These are phyloP conservation scores for Colletotrichum sp. DNA, from an alignment of 2,329 filamentous ascomycete genomes.

Conservation along the genomic window DNA sequence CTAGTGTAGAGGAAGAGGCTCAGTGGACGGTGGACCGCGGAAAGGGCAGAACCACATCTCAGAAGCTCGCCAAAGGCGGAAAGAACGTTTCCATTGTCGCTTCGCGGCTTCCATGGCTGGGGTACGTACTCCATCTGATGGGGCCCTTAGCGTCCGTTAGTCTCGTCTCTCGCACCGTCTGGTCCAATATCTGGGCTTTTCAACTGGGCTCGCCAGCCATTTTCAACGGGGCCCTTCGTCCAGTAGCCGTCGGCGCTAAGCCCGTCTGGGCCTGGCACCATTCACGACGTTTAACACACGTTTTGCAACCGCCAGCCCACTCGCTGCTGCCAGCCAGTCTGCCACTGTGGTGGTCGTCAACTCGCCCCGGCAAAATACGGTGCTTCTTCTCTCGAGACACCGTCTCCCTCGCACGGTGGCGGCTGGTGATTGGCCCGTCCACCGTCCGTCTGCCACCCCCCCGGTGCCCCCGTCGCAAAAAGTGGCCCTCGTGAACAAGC, in stretches of 20 bases:
- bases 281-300: not conserved
- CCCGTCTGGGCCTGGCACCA: not conserved
- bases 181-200: not conserved
- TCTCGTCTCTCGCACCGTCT: not conserved
- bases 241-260: not conserved
- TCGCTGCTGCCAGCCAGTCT: no score
- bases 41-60: not conserved
- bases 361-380: conserved; percentile 20
- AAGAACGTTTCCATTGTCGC: conserved; percentile 22
- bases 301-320: conserved; percentile 3
- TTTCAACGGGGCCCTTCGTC: not conserved
- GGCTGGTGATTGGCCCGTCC: conserved; percentile 22
- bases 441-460: not conserved
- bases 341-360: not conserved
- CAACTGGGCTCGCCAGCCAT: not conserved
- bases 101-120: conserved; percentile 10
- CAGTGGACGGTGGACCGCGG: not conserved
- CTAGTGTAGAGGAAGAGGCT: not conserved
- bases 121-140: not conserved
- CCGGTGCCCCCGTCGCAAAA: not conserved
- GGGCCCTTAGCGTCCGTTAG: not conserved
- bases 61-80: conserved; percentile 16
- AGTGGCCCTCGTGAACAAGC: conserved; percentile 21
- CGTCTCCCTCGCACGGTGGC: conserved; percentile 13
- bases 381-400: not conserved